Percentiles rank a stretch among this genome's conserved stretches.
phyloP scores from a whole-genome alignment of 495 filamentous ascomycete species.

The Jackrogersella minutella region DNA sequence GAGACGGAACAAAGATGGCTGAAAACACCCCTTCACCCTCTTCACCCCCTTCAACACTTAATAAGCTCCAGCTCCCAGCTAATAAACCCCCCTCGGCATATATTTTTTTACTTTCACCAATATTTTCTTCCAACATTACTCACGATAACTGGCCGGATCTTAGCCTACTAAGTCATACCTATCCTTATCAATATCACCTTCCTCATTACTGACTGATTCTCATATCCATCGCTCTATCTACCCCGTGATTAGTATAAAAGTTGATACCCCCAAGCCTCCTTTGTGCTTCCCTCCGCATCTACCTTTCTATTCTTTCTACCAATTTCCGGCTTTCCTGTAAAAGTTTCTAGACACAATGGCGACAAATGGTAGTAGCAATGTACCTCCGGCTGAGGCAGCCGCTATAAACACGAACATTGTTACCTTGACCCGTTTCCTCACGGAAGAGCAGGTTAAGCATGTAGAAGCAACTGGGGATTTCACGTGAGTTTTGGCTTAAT shows the following conservation, averaged over 20 bases:
- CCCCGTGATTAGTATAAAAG: conserved; percentile 13
- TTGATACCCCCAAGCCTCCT: neutral
- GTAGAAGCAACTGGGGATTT: conserved; percentile 97
- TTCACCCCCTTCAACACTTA: neutral
- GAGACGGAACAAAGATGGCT: conserved; percentile 15
- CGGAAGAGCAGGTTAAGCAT: conserved; percentile 92
- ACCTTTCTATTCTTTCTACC: neutral
- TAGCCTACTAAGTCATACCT: conserved; percentile 13
- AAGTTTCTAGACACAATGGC: conserved; percentile 37
- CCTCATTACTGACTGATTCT: conserved; percentile 5
- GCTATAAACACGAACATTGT: conserved; percentile 95
- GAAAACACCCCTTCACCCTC: neutral
- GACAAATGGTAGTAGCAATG: conserved; percentile 44
- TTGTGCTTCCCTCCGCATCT: neutral
- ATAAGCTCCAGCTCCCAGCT: conserved; percentile 19
- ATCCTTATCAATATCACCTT: conserved; percentile 16
- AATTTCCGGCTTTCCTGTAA: neutral
- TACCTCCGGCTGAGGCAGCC: conserved; percentile 62
- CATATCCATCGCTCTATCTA: conserved; percentile 11
- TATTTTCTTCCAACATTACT: conserved; percentile 15
- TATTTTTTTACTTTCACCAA: conserved; percentile 10
- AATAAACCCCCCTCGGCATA: conserved; percentile 38
- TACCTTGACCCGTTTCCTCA: conserved; percentile 93
- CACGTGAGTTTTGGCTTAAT: conserved; percentile 69
- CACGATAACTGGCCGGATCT: conserved; percentile 35